Evolutionary conservation across 371 early-diverging fungal species (phyloP).

Genomic region (Catenaria anguillulae): DNA sequence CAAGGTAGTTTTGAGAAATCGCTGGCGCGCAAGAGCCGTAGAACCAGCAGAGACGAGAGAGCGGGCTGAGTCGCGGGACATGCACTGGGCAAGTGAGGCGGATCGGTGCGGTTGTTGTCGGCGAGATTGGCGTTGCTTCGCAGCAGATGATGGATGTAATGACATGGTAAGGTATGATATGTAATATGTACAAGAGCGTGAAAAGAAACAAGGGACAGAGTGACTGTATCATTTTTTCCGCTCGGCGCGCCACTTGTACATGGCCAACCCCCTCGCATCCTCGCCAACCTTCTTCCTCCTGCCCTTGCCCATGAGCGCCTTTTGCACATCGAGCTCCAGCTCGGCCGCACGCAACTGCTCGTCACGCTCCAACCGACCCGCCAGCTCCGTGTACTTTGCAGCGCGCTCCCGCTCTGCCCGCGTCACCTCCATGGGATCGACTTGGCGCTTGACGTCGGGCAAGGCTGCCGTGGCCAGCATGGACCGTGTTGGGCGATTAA

Average conservation of each 20-base stretch:
- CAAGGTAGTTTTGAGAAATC: too few species aligned
- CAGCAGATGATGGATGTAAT: too few species aligned
- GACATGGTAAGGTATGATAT: too few species aligned
- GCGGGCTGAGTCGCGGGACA: too few species aligned
- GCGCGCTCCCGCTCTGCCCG: constrained; percentile 32
- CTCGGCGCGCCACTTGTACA: constrained; percentile 82
- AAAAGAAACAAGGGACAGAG: too few species aligned
- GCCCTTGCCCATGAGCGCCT: constrained; percentile 68
- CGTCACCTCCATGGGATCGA: constrained; percentile 3
- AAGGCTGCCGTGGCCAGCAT: constrained; percentile 36
- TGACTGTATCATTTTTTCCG: constrained; percentile 74
- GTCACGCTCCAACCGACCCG: constrained; percentile 60
- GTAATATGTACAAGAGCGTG: too few species aligned
- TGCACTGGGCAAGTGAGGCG: too few species aligned
- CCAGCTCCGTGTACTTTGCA: constrained; percentile 46
- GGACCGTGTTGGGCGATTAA: constrained; percentile 52
- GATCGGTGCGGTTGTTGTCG: too few species aligned
- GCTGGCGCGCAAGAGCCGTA: too few species aligned
- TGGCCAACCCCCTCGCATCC: constrained; percentile 58
- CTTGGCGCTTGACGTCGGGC: constrained; percentile 13
- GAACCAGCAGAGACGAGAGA: too few species aligned
- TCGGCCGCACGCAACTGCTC: constrained; percentile 51
- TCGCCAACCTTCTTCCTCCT: constrained; percentile 61
- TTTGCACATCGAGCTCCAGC: constrained; percentile 61
- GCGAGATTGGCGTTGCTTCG: too few species aligned